phyloP scores from a whole-genome alignment of 2,329 filamentous ascomycete species.

The Cercospora canescens region DNA sequence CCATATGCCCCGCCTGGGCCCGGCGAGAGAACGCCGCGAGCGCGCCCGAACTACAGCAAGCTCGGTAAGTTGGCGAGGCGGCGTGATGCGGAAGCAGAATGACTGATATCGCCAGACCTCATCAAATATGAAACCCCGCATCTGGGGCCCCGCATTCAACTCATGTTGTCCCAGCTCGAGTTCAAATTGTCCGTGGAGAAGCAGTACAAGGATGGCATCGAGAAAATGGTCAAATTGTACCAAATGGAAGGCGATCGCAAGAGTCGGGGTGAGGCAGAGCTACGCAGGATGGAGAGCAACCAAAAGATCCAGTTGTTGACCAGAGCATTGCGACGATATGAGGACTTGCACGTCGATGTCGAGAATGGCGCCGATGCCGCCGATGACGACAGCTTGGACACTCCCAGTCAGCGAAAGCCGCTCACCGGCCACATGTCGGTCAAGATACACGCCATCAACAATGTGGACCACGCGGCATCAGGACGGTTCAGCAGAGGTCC shows the following conservation, averaged over 20 bases:
- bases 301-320: slow-evolving; percentile 96
- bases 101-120: slow-evolving; percentile 63
- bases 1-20: slow-evolving; percentile 76
- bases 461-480: slow-evolving; percentile 87
- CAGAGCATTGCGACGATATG: slow-evolving; percentile 94
- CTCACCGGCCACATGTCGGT: slow-evolving; percentile 87
- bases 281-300: slow-evolving; percentile 87
- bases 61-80: slow-evolving; percentile 64
- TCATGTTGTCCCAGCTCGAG: slow-evolving; percentile 97
- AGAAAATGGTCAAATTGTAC: slow-evolving; percentile 98
- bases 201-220: slow-evolving; percentile 97
- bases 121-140: slow-evolving; percentile 98
- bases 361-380: slow-evolving; percentile 34
- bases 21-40: slow-evolving; percentile 66
- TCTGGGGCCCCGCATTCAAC: slow-evolving; percentile 93
- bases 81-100: neutral
- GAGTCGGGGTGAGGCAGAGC: slow-evolving; percentile 89
- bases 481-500: slow-evolving; percentile 84
- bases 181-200: slow-evolving; percentile 99
- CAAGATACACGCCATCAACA: slow-evolving; percentile 82
- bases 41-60: slow-evolving; percentile 90
- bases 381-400: slow-evolving; percentile 96
- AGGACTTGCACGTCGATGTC: slow-evolving; percentile 93
- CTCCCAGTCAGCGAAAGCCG: slow-evolving; percentile 93
- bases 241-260: slow-evolving; percentile 96